Evolutionary conservation across 1,284 basidiomycete species (phyloP).

Genomic region (Coriolopsis trogii): DNA sequence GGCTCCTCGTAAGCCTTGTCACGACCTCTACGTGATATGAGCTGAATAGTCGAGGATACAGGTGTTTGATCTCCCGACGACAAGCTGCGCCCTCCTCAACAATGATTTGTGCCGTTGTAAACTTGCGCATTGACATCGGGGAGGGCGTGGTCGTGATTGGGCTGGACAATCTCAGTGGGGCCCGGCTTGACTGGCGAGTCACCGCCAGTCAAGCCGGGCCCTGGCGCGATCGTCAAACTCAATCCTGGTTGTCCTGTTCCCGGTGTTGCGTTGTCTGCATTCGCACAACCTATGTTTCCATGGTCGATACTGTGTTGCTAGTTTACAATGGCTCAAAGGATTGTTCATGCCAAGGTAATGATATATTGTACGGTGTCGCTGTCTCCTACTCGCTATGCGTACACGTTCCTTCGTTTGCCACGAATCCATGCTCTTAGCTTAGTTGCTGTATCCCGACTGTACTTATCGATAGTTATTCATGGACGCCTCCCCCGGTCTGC

Average conservation of each 20-base stretch:
- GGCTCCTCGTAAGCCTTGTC: constrained; percentile 41
- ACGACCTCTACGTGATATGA: background rate
- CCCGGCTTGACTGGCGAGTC: background rate
- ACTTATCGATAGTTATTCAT: too few relatives aligned
- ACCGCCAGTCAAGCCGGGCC: background rate
- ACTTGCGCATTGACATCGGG: constrained; percentile 4
- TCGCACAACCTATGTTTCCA: constrained; percentile 6
- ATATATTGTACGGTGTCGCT: background rate
- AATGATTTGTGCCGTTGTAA: constrained; percentile 8
- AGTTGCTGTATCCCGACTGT: background rate
- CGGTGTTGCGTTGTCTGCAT: constrained; percentile 6
- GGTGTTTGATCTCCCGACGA: too few relatives aligned
- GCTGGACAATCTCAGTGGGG: background rate
- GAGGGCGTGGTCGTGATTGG: background rate
- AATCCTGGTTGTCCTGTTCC: background rate
- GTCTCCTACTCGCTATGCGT: background rate
- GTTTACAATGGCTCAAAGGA: constrained; percentile 7
- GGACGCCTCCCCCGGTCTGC: constrained; percentile 2
- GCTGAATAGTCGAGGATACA: background rate
- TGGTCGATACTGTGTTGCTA: constrained; percentile 12
- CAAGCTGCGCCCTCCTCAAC: background rate
- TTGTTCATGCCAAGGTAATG: constrained; percentile 13
- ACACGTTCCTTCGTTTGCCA: too few relatives aligned
- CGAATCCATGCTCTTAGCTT: too few relatives aligned
- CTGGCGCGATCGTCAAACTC: background rate